These are phyloP conservation scores for Globisporangium abappressorium DNA, from an alignment of 352 stramenopile genomes.

Conservation along the genomic window DNA sequence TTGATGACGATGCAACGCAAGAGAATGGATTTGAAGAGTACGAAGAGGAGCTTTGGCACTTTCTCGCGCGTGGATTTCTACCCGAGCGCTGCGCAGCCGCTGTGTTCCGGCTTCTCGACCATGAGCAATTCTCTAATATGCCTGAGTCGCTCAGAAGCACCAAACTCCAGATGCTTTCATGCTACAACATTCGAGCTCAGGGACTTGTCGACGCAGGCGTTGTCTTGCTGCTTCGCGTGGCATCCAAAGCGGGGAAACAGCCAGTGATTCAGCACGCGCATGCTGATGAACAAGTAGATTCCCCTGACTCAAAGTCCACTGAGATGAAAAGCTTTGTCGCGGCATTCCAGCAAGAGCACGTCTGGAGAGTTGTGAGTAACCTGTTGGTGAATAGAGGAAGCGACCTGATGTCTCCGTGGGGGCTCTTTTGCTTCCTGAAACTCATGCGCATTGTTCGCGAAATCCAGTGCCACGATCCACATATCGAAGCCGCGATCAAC, in stretches of 20 bases:
- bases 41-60: constrained; percentile 43
- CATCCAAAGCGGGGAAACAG: constrained; percentile 47
- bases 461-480: constrained; percentile 41
- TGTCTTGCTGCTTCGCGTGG: constrained; percentile 60
- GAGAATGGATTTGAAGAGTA: constrained; percentile 17
- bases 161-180: constrained; percentile 55
- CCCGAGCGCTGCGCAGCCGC: constrained; percentile 26
- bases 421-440: constrained; percentile 83
- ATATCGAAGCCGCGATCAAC: constrained; percentile 51
- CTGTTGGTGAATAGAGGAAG: constrained; percentile 49
- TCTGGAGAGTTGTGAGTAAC: constrained; percentile 51
- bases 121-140: constrained; percentile 21
- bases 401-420: constrained; percentile 77
- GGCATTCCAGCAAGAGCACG: constrained; percentile 34
- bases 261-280: background rate
- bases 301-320: constrained; percentile 3
- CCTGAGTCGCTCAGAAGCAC: background rate
- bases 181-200: constrained; percentile 66
- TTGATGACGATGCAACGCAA: constrained; percentile 16
- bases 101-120: constrained; percentile 50
- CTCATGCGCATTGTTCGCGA: constrained; percentile 73
- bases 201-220: constrained; percentile 61
- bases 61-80: constrained; percentile 46
- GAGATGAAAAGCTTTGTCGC: constrained; percentile 41
- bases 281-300: background rate